These are phyloP conservation scores for Penicillium sclerotigenum DNA, from an alignment of 2,329 filamentous ascomycete genomes.

Conservation along the genomic window DNA sequence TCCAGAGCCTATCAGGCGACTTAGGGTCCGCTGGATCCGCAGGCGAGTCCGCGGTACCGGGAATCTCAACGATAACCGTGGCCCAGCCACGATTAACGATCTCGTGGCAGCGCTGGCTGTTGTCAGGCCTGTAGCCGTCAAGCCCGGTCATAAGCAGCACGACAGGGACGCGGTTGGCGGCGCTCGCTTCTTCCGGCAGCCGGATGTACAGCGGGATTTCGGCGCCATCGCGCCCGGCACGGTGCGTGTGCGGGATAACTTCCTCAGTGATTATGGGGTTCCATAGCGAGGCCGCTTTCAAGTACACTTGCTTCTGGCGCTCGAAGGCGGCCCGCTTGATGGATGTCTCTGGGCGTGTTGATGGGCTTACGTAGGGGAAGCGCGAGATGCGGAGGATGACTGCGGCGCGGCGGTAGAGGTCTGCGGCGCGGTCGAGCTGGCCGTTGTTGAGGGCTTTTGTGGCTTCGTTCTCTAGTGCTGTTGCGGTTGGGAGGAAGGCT, in stretches of 20 bases:
- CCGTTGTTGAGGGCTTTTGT: slow-evolving; percentile 50
- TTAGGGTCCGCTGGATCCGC: slow-evolving; percentile 60
- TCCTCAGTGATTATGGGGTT: slow-evolving; percentile 61
- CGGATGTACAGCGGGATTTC: slow-evolving; percentile 65
- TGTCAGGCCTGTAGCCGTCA: slow-evolving; percentile 58
- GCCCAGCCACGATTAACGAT: slow-evolving; percentile 64
- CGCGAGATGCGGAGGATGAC: slow-evolving; percentile 70
- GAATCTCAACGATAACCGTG: slow-evolving; percentile 61
- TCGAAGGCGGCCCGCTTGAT: slow-evolving; percentile 63
- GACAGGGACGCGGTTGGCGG: slow-evolving; percentile 47
- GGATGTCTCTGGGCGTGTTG: slow-evolving; percentile 21
- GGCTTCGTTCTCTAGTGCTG: slow-evolving; percentile 54
- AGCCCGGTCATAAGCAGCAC: slow-evolving; percentile 58
- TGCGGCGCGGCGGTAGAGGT: slow-evolving; percentile 66
- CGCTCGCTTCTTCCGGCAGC: slow-evolving; percentile 49
- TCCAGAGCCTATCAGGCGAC: slow-evolving; percentile 61
- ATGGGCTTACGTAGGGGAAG: slow-evolving; percentile 55
- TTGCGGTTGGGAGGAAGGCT: slow-evolving; percentile 60
- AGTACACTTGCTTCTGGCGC: slow-evolving; percentile 61
- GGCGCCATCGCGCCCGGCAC: slow-evolving; percentile 50
- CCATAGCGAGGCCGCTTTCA: slow-evolving; percentile 56
- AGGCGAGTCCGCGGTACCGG: slow-evolving; percentile 65
- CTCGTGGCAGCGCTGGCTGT: slow-evolving; percentile 54
- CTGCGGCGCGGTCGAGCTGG: slow-evolving; percentile 54
- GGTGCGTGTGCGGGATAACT: slow-evolving; percentile 57